A percentile compares a stretch with the other conserved stretches of the same genome.
Conservation (phyloP, 768 basidiomycete genomes). For the Phaffia australis region DNA sequence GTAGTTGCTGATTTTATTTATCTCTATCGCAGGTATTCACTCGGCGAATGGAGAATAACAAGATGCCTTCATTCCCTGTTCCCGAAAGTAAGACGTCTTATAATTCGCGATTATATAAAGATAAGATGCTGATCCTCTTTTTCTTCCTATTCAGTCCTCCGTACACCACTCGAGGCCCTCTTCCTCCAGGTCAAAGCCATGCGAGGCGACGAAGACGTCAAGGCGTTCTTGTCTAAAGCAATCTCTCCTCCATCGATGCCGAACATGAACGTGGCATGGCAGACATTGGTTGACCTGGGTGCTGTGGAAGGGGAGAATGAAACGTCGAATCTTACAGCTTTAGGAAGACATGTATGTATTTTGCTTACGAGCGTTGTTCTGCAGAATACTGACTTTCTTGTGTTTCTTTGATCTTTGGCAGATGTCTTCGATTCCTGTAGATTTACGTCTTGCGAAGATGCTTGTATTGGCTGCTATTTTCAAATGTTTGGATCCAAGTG, state of each 20-base stretch:
- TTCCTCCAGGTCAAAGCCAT: conserved; percentile 71
- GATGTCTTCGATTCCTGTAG: conserved; percentile 44
- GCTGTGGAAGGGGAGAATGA: conserved; percentile 51
- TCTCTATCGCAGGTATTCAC: conserved; percentile 67
- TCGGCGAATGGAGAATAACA: conserved; percentile 53
- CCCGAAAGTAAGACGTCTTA: conserved; percentile 54
- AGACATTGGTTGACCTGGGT: conserved; percentile 61
- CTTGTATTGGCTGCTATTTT: conserved; percentile 74
- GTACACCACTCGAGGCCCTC: conserved; percentile 73
- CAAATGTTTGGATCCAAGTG: conserved; percentile 58
- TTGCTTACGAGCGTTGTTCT: conserved; percentile 11
- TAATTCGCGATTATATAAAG: neutral
- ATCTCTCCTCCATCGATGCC: conserved; percentile 70
- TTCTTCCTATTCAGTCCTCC: conserved; percentile 41
- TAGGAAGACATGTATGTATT: conserved; percentile 63
- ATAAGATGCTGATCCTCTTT: neutral
- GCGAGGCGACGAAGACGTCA: conserved; percentile 65
- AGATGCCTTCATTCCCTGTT: conserved; percentile 56
- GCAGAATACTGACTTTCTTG: conserved; percentile 27
- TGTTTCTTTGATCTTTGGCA: conserved; percentile 45
- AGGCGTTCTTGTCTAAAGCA: conserved; percentile 62
- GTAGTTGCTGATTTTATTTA: no score
- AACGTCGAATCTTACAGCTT: conserved; percentile 54
- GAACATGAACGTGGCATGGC: conserved; percentile 68
- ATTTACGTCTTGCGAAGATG: conserved; percentile 84